phyloP scores from a whole-genome alignment of 768 basidiomycete species.

The Chalciporus chontae region DNA sequence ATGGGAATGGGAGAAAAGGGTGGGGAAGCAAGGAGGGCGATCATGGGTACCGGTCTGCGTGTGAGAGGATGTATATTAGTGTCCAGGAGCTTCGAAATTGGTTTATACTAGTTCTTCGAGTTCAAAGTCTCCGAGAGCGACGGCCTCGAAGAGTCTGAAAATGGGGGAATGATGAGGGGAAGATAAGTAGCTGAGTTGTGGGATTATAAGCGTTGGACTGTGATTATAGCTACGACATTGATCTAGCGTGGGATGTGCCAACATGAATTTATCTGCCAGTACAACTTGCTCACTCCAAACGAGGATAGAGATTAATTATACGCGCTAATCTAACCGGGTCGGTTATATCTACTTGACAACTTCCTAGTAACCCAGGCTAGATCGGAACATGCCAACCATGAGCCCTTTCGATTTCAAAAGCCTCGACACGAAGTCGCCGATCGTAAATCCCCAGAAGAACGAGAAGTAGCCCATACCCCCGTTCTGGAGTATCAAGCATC shows the following conservation, averaged over 20 bases:
- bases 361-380: slow-evolving; percentile 28
- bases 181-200: no score
- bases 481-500: slow-evolving; percentile 25
- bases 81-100: neutral
- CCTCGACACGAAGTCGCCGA: slow-evolving; percentile 43
- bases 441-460: slow-evolving; percentile 41
- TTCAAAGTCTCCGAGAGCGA: neutral
- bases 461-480: slow-evolving; percentile 39
- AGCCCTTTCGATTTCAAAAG: slow-evolving; percentile 38
- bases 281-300: no score
- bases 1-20: slow-evolving; percentile 24
- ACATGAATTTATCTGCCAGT: no score
- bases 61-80: neutral
- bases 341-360: no score
- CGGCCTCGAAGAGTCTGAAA: no score
- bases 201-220: no score
- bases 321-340: no score
- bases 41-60: neutral
- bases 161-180: no score
- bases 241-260: no score
- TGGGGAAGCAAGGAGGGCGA: slow-evolving; percentile 9
- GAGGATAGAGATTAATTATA: no score
- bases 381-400: slow-evolving; percentile 26
- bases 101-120: neutral
- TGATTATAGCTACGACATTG: no score